These are phyloP conservation scores for Nymphaea colorata DNA, from an alignment of 164 flowering plant species.

Conservation along the genomic window DNA sequence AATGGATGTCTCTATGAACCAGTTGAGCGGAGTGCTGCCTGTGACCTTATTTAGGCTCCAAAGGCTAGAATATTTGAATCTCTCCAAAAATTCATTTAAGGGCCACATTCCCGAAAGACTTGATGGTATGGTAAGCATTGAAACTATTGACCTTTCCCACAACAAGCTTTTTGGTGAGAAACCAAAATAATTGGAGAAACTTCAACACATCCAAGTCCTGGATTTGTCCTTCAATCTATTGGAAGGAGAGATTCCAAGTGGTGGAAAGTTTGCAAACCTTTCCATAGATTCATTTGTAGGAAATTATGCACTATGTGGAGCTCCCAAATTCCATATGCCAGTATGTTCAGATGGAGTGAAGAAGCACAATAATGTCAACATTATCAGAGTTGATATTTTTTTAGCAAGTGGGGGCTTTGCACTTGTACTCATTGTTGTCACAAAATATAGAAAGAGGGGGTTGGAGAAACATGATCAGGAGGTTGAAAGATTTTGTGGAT, in stretches of 20 bases:
- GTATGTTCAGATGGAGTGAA: neutral
- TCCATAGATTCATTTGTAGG: neutral
- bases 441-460: neutral
- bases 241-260: conserved; percentile 4
- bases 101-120: neutral
- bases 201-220: neutral
- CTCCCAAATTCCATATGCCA: neutral
- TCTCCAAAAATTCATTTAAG: neutral
- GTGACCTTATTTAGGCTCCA: neutral
- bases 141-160: neutral
- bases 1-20: neutral
- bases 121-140: neutral
- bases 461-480: no score
- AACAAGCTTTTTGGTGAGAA: conserved; percentile 1
- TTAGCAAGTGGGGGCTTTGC: no score
- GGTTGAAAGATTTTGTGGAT: neutral
- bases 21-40: neutral
- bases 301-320: conserved; percentile 2
- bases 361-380: no score
- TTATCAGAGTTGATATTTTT: no score
- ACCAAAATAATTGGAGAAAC: neutral
- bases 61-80: neutral
- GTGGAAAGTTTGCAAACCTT: conserved; percentile 1
- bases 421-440: neutral
- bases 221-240: conserved; percentile 4